Base-by-base conservation (phyloP, 164 flowering plant genomes). In the Umbilicus rupestris region DNA sequence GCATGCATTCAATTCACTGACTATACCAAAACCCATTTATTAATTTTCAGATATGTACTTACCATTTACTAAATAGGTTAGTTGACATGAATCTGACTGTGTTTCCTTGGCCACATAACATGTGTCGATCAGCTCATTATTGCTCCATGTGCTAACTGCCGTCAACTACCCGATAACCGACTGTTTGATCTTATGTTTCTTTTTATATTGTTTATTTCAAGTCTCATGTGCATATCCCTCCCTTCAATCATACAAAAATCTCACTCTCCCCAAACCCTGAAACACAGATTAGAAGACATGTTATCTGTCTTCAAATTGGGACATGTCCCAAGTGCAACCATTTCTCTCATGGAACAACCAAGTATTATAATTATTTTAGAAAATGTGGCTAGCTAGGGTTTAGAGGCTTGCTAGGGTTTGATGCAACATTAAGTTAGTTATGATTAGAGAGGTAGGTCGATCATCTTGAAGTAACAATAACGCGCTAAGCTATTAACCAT, bases 81-180 rank as follows among this genome's bases (percentile, higher is more conserved):
- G 57, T 50, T 50, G 60, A 55, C 60, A 55, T 55, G 60, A 55
- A 55, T 28, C 33, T 55, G 60, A 55, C 33, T 55, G 33, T 55
- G 60, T 55, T 55, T 49, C 28, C 60, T 28, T 55, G 35, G 60
- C 60, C 60, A 24, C 58, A 15, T 55, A 55, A 55, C 60, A 55
- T 55, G 60, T 55, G 28, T 55, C 33, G 59, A 55, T 55, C 33
- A 55, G 6, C 31, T 26, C 33, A 55, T 55, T 55, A 55, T 55
- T 55, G 29, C 60, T 33, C 35, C 60, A 55, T 55, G 60, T 55
- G 60, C 33, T 17, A 55, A 55, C 60, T 55, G 60, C 60, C 35
- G 35, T 55, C 60, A 55, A 55, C 60, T 28, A 55, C 60, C 60
- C 60, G n/a, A 55, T 55, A 55, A 55, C 60, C 60, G 60, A 55